Base-by-base conservation (phyloP, 305 asterid genomes). In the Fraxinus ornus region DNA sequence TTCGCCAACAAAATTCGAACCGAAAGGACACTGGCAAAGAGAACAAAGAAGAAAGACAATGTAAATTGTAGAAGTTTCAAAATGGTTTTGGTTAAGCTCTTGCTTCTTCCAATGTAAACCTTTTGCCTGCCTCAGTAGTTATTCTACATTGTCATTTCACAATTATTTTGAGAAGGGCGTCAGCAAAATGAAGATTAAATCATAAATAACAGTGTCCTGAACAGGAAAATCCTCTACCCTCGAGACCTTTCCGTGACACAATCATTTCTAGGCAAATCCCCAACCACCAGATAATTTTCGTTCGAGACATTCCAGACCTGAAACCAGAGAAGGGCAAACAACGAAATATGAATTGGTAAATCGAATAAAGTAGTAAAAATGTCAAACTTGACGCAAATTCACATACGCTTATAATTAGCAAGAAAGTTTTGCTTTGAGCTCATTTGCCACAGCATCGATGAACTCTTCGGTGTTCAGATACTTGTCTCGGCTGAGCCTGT, bases 371-470 rank as follows among this genome's bases (percentile, higher is more conserved):
- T 13, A 57, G 19, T 24, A 8, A 13, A 13, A 21, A 47, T 44
- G 47, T 41, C 39, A 64, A 75, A 74, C 44, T 60, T 19, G 8
- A 39, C 0, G 35, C 17, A 62, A 75, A 77, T 72, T 75, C 21
- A 83, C 88, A 41, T 86, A 86, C 93, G 68, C 52, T 84, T 79
- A 81, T 79, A 60, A 85, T 90, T 86, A 90, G 79, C 32, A 64
- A 36, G 90, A 89, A 77, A 95, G 97, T 85, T 84, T 91, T 17
- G 92, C 93, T 89, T 88, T 95, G 75, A 94, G 95, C 76, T 92
- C 98, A 26, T 79, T 90, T 21, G 98, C 98, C 26, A 94, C 98
- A 1, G 97, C 98, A 57, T 91, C 98, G 30, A 95, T 91, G 89
- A 95, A 95, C 85, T 95, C 95, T 84, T 94, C 95, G 0, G 98